Percentiles rank a stretch among this genome's conserved stretches.
phyloP scores from a whole-genome alignment of 371 early-diverging fungal genomes.

The Syncephalis fuscata region DNA sequence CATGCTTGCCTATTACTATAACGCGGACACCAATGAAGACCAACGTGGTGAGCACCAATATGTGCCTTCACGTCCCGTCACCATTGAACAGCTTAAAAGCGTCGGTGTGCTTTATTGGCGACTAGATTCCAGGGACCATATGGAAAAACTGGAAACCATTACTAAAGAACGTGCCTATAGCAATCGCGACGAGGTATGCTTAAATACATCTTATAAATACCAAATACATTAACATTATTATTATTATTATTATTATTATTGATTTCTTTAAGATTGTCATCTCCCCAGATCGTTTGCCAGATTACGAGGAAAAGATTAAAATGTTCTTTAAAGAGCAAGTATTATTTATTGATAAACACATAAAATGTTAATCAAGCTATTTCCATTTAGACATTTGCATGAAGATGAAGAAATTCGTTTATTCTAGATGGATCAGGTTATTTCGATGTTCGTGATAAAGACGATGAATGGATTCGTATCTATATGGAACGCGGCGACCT shows the following conservation, averaged over 20 bases:
- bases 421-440: conserved; percentile 80
- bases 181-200: conserved; percentile 66
- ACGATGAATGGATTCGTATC: conserved; percentile 86
- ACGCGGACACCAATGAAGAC: conserved; percentile 33
- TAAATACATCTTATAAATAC: no score
- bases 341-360: background rate
- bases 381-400: conserved; percentile 55
- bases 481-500: conserved; percentile 56
- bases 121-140: conserved; percentile 32
- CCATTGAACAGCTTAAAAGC: conserved; percentile 35
- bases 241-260: background rate
- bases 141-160: conserved; percentile 49
- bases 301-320: conserved; percentile 83
- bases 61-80: conserved; percentile 33
- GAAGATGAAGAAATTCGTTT: conserved; percentile 95
- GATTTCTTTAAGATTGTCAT: conserved; percentile 33
- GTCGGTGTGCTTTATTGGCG: conserved; percentile 60
- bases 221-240: background rate
- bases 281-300: conserved; percentile 50
- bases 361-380: background rate
- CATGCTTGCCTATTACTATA: conserved; percentile 58
- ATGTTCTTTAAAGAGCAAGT: conserved; percentile 78
- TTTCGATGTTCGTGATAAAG: conserved; percentile 64
- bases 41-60: conserved; percentile 55
- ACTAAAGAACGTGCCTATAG: conserved; percentile 64